Evolutionary conservation across 2,329 filamentous ascomycete genomes (phyloP).

Genomic region (Aspergillus hortae): DNA sequence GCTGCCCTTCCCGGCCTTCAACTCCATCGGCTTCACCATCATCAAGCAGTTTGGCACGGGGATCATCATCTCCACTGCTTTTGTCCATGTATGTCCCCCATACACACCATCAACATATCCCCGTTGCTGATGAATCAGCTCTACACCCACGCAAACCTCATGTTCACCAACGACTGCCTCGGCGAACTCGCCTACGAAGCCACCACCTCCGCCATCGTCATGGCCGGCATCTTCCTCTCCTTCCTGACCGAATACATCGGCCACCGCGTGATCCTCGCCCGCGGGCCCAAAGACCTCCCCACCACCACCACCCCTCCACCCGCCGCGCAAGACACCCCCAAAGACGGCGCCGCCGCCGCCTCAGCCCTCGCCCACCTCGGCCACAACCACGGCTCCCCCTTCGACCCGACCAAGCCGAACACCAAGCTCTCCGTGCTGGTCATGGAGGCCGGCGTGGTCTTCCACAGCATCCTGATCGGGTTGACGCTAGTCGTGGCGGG

Average conservation of each 20-base stretch:
- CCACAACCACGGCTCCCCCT: slow-evolving; percentile 29
- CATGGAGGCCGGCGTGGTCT: slow-evolving; percentile 70
- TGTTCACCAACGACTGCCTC: slow-evolving; percentile 69
- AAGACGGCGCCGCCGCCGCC: not conserved
- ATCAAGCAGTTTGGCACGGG: slow-evolving; percentile 59
- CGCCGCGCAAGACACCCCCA: not conserved
- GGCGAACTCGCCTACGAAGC: slow-evolving; percentile 64
- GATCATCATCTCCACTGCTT: slow-evolving; percentile 38
- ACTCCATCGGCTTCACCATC: slow-evolving; percentile 54
- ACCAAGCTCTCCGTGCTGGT: slow-evolving; percentile 63
- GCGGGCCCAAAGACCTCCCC: slow-evolving; percentile 14
- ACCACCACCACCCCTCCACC: not conserved
- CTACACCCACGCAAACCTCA: slow-evolving; percentile 67
- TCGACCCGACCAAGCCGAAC: slow-evolving; percentile 29
- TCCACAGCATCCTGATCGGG: slow-evolving; percentile 62
- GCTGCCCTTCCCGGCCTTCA: slow-evolving; percentile 51
- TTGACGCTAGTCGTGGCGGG: slow-evolving; percentile 44
- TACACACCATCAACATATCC: not conserved
- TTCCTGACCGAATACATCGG: slow-evolving; percentile 69
- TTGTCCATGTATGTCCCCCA: slow-evolving; percentile 32
- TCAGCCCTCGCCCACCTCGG: slow-evolving; percentile 23
- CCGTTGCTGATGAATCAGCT: slow-evolving; percentile 46
- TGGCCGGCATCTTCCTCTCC: slow-evolving; percentile 70
- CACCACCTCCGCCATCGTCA: slow-evolving; percentile 66
- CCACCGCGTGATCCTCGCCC: slow-evolving; percentile 52